Conservation (phyloP, 345 rosid species). For the Microcos paniculata region DNA sequence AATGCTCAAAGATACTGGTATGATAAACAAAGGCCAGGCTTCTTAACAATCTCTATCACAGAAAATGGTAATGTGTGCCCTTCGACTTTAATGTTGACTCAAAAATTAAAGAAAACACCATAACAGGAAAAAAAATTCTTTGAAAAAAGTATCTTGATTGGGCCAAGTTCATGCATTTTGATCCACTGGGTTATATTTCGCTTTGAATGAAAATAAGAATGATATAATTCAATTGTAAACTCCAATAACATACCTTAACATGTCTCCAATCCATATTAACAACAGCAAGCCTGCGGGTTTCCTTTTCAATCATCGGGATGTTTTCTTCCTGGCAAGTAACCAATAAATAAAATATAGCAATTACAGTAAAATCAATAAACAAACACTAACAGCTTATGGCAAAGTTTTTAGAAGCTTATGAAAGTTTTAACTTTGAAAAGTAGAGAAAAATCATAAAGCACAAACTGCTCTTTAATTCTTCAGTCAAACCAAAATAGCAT, state of each 20-base stretch:
- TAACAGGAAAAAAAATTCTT: background rate
- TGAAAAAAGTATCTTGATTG: background rate
- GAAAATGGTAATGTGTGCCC: background rate
- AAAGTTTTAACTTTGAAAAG: background rate
- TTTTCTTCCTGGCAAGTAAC: constrained; percentile 58
- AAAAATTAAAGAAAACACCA: background rate
- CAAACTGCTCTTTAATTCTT: background rate
- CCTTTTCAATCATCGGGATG: constrained; percentile 55
- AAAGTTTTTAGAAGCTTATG: background rate
- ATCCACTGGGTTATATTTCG: background rate
- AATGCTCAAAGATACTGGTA: background rate
- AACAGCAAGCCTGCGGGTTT: constrained; percentile 76
- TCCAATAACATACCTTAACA: constrained; percentile 59
- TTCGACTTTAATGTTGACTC: background rate
- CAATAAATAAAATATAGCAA: background rate
- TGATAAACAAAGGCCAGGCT: background rate
- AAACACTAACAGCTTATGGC: background rate
- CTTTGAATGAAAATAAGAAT: background rate
- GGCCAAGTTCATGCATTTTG: background rate
- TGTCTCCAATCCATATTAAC: constrained; percentile 94
- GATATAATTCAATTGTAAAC: background rate
- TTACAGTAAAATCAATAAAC: background rate
- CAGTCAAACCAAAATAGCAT: background rate
- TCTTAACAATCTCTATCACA: background rate
- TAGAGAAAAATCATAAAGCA: background rate